Evolutionary conservation across 345 rosid genomes (phyloP), one percentile per base, ranked within the genome.

Genomic region (Luvunga scandens): DNA sequence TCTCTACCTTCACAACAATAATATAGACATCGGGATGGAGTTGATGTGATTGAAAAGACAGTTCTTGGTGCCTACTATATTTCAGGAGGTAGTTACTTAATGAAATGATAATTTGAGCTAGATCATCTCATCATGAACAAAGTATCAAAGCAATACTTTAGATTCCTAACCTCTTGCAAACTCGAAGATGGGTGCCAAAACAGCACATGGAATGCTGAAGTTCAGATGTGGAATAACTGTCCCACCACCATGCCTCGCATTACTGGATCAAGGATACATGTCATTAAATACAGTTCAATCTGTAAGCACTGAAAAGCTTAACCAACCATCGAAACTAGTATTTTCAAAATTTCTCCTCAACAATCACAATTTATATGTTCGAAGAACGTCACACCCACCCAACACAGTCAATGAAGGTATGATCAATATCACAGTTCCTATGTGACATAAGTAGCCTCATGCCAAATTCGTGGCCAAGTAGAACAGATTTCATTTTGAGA

Each of bases 121-220:
- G 34, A 24, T 27, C 39, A 72, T 62, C 78, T 81, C 60, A 34
- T 34, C 28, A 9, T 28, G 67, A 71, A 75, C 65, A 10, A 21
- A 56, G 62, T 33, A 30, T 30, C 50, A 66, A 71, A 81, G 70
- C 36, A 78, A 55, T 24, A 71, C 39, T 69, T 66, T 63, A 68
- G 79, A 18, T 7, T 53, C 81, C 86, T 69, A 71, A 94, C 97
- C 97, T 94, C 81, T 81, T 38, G 97, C 89, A 82, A 88, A 96
- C 85, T 86, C 85, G 71, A 96, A 88, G 82, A 94, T 85, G 6
- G 98, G 97, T 36, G 83, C 88, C 86, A 94, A 82, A 76, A 86
- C 88, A 25, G 90, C 95, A 80, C 93, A 89, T 19, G 99, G 98
- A 80, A 96, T 94, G 95, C 94, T 91, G 86, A 96, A 96, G 83